These are phyloP conservation scores for Magnusiomyces suaveolens DNA, from an alignment of 1,139 yeast species.

Conservation along the genomic window DNA sequence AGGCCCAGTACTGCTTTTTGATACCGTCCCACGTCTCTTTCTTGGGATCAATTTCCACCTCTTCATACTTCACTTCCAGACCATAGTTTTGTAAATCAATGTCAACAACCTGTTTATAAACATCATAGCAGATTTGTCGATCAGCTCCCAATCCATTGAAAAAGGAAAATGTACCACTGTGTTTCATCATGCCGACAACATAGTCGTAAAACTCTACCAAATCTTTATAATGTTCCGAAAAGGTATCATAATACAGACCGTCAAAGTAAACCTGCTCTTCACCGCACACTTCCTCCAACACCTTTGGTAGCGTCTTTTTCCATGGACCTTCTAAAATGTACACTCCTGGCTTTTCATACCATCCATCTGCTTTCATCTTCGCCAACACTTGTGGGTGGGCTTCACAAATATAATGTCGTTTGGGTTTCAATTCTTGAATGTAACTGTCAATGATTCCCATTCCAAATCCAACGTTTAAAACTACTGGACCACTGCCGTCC, in stretches of 20 bases:
- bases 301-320: slow-evolving; percentile 68
- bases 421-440: slow-evolving; percentile 54
- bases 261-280: slow-evolving; percentile 50
- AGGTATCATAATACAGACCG: slow-evolving; percentile 90
- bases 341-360: slow-evolving; percentile 71
- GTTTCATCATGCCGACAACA: slow-evolving; percentile 72
- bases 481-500: slow-evolving; percentile 37
- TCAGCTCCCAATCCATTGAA: slow-evolving; percentile 97
- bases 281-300: slow-evolving; percentile 36
- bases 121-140: slow-evolving; percentile 78
- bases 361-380: slow-evolving; percentile 64
- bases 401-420: slow-evolving; percentile 76
- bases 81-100: slow-evolving; percentile 77
- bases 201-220: slow-evolving; percentile 78
- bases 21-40: slow-evolving; percentile 54
- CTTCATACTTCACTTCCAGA: slow-evolving; percentile 44
- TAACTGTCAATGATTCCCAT: slow-evolving; percentile 89
- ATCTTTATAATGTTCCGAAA: slow-evolving; percentile 78
- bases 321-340: slow-evolving; percentile 76
- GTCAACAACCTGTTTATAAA: slow-evolving; percentile 72
- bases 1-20: slow-evolving; percentile 59
- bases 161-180: slow-evolving; percentile 72
- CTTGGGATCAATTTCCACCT: slow-evolving; percentile 18
- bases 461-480: slow-evolving; percentile 86
- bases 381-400: slow-evolving; percentile 87